phyloP scores from a whole-genome alignment of 306 rosid genomes.

The Astragalus glycyphyllos region DNA sequence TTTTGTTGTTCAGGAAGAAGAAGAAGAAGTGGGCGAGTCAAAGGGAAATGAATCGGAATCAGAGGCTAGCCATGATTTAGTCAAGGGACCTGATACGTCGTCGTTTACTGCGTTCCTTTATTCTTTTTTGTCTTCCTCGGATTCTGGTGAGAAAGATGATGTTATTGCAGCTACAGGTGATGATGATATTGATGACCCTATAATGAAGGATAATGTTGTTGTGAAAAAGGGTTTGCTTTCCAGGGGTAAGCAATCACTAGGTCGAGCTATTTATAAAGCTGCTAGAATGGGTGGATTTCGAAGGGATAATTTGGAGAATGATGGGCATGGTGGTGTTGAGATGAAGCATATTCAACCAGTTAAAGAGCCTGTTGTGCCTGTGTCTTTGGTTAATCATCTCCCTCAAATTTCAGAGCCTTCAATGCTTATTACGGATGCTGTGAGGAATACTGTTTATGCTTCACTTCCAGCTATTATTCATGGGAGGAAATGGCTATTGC shows the following conservation, averaged over 20 bases:
- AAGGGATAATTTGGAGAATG: slow-evolving; percentile 48
- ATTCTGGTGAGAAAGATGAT: slow-evolving; percentile 47
- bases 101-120: slow-evolving; percentile 84
- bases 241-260: slow-evolving; percentile 66
- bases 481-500: slow-evolving; percentile 87
- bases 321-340: slow-evolving; percentile 57
- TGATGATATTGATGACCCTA: background rate
- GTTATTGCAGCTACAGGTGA: slow-evolving; percentile 32
- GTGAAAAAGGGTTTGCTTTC: slow-evolving; percentile 69
- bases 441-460: slow-evolving; percentile 63
- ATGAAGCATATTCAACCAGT: slow-evolving; percentile 53
- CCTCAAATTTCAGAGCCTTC: slow-evolving; percentile 79
- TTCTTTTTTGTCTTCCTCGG: slow-evolving; percentile 73
- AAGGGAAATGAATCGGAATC: slow-evolving; percentile 51
- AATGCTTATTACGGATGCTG: slow-evolving; percentile 56
- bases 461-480: slow-evolving; percentile 83
- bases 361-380: slow-evolving; percentile 44
- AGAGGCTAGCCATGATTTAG: slow-evolving; percentile 46
- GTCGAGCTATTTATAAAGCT: slow-evolving; percentile 63
- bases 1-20: slow-evolving; percentile 58
- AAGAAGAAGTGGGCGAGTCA: slow-evolving; percentile 33
- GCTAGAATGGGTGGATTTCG: slow-evolving; percentile 66
- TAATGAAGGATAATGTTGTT: slow-evolving; percentile 56
- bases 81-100: slow-evolving; percentile 90
- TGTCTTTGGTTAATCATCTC: slow-evolving; percentile 44